Evolutionary conservation across 202 grass and related monocot genomes (phyloP).

Genomic region (Elaeis oleifera): DNA sequence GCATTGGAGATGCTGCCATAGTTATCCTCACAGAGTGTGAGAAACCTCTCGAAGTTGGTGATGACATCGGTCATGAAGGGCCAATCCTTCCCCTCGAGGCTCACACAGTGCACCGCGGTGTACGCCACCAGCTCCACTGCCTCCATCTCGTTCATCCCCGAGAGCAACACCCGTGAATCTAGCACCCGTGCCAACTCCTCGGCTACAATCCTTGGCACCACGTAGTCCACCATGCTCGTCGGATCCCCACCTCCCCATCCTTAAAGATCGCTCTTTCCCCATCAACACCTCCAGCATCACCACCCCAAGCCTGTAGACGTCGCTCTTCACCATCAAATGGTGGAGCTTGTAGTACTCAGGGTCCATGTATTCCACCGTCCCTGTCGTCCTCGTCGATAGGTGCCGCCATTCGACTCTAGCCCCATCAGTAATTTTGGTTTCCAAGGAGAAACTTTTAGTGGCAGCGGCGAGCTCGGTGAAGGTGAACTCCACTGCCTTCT

Average conservation of each 20-base stretch:
- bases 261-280: neutral
- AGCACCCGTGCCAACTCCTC: constrained; percentile 4
- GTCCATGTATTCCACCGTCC: constrained; percentile 17
- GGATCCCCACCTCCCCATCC: constrained; percentile 3
- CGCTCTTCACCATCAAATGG: constrained; percentile 19
- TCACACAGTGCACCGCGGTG: constrained; percentile 6
- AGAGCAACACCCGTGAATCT: neutral
- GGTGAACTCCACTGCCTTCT: constrained; percentile 43
- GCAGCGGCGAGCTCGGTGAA: constrained; percentile 55
- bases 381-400: constrained; percentile 1
- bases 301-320: constrained; percentile 15
- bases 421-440: constrained; percentile 51
- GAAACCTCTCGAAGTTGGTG: constrained; percentile 7
- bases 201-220: neutral
- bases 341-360: constrained; percentile 14
- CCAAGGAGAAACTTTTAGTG: constrained; percentile 45
- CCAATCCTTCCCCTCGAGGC: constrained; percentile 3
- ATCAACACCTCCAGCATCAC: constrained; percentile 10
- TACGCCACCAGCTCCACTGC: constrained; percentile 15
- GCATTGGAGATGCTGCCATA: constrained; percentile 1
- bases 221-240: constrained; percentile 7
- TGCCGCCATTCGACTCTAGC: neutral
- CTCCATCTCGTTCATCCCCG: neutral
- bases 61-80: constrained; percentile 10
- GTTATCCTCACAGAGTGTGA: constrained; percentile 7